Evolutionary conservation across 176 grass and related monocot genomes (phyloP), one percentile per base, ranked within the genome.

Genomic region (Oryza australiensis): DNA sequence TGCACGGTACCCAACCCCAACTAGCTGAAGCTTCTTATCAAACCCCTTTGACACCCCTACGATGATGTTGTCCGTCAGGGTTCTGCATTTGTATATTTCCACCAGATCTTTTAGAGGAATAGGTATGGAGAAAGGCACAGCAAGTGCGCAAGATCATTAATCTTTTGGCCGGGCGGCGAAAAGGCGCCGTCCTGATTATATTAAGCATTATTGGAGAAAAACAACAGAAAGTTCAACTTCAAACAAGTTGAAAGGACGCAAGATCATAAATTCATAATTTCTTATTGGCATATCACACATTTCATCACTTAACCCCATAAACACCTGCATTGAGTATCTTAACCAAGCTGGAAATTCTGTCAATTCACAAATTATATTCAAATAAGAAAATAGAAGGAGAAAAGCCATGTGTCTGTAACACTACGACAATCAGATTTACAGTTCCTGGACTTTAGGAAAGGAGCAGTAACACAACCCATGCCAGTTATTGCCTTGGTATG

Each of bases 31-130:
- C 64, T 69, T 85, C 79, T 99, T 99, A 5, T 99, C 93, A 13
- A 99, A 99, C 84, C 96, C 96, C 75, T 95, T 95, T 20, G 96
- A 99, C 20, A 99, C 92, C 29, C 93, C 96, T 26, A 95, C 89
- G 26, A 93, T 86, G 88, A 93, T 93, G 89, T 99, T 99, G 73
- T 95, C 90, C 11, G 86, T 91, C 74, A 99, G 66, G 64, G 96
- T 95, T 80, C 96, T 99, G 88, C 78, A 60, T 86, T n/a, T 84
- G 65, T 79, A 70, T 64, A 78, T 84, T 66, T 80, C 8, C 2
- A 78, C 7, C 45, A 0, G 10, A 35, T 41, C 46, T 77, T 65
- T 82, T 32, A 88, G 75, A 74, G 38, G 46, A 80, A 74, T 4
- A 40, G 9, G 37, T 33, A 49, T 30, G 45, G 43, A 35, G 7